These are phyloP conservation scores for Wallacemonas sp. DNA, from an alignment of 208 protist genomes.

Conservation along the genomic window DNA sequence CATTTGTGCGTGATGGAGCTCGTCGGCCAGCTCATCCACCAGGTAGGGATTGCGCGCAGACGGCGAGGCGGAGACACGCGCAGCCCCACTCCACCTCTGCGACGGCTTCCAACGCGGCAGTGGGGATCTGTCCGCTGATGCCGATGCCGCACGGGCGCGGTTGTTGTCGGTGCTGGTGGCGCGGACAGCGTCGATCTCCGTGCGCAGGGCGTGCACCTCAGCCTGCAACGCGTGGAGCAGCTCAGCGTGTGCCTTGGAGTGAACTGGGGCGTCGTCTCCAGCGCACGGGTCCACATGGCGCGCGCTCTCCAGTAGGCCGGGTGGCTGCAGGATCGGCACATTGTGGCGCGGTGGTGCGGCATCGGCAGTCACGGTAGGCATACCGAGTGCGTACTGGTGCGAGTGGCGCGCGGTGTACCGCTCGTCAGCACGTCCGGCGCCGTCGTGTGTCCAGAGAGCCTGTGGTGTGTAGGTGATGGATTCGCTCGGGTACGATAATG, in stretches of 20 bases:
- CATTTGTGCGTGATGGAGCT: conserved; percentile 17
- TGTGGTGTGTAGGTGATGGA: conserved; percentile 5
- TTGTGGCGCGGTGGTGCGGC: conserved; percentile 20
- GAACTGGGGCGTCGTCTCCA: neutral
- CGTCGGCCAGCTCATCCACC: conserved; percentile 20
- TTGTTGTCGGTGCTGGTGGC: neutral
- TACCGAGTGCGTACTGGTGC: no score
- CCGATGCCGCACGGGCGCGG: neutral
- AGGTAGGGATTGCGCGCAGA: conserved; percentile 14
- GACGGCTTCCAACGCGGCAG: neutral
- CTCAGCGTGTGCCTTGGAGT: conserved; percentile 25
- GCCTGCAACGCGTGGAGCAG: conserved; percentile 15
- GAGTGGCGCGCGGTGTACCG: no score
- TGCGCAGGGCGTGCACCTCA: neutral
- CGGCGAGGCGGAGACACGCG: neutral
- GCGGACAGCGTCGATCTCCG: neutral
- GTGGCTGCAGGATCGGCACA: conserved; percentile 29
- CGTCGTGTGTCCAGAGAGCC: neutral
- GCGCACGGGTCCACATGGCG: conserved; percentile 1
- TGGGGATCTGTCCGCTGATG: neutral
- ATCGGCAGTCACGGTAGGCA: no score
- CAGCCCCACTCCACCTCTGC: neutral
- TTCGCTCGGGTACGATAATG: conserved; percentile 5
- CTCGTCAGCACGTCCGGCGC: no score
- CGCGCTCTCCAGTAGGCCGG: conserved; percentile 8